These are phyloP conservation scores for Ogataea sp. DNA, from an alignment of 805 yeast genomes.

Conservation along the genomic window DNA sequence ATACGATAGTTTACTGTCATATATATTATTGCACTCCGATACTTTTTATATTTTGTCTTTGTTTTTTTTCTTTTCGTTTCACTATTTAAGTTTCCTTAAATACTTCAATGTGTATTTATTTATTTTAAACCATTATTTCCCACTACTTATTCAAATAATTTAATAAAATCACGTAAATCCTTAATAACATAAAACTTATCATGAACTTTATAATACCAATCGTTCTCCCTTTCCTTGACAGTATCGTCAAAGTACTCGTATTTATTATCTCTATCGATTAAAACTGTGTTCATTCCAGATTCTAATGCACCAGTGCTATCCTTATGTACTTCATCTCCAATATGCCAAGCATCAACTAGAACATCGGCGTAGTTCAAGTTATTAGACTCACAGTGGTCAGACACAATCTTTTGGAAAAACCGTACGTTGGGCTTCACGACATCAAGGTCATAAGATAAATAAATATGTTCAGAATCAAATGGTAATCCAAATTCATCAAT, in stretches of 20 bases:
- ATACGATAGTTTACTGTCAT: no score
- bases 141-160: constrained; percentile 5
- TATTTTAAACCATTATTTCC: no score
- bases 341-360: constrained; percentile 41
- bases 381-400: constrained; percentile 8
- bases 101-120: background rate
- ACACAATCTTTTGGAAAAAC: constrained; percentile 36
- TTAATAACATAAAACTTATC: constrained; percentile 12
- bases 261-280: constrained; percentile 14
- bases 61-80: no score
- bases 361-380: background rate
- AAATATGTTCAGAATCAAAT: constrained; percentile 29
- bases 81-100: no score
- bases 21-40: no score
- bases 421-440: constrained; percentile 40
- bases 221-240: background rate
- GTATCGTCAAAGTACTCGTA: constrained; percentile 5
- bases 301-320: constrained; percentile 45
- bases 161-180: constrained; percentile 6
- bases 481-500: constrained; percentile 34
- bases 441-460: constrained; percentile 51
- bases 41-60: no score
- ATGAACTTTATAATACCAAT: constrained; percentile 5
- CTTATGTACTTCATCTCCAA: constrained; percentile 54
- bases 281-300: constrained; percentile 57